phyloP scores from a whole-genome alignment of 2,329 filamentous ascomycete genomes.

The Ilyonectria sp. region DNA sequence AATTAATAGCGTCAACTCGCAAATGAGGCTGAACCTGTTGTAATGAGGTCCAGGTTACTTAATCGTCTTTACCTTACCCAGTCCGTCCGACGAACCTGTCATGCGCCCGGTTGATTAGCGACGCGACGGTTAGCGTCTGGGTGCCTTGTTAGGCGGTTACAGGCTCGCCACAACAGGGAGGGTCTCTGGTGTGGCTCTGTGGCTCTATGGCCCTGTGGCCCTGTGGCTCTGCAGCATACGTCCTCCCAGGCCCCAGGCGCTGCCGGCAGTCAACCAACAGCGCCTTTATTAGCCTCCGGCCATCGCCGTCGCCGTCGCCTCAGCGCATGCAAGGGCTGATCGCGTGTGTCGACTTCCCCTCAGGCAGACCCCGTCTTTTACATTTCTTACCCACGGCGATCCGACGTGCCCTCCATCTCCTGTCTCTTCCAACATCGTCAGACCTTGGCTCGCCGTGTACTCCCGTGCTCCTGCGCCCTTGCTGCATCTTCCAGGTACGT shows the following conservation, averaged over 20 bases:
- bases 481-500: conserved; percentile 23
- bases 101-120: conserved; percentile 37
- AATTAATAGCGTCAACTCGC: not conserved
- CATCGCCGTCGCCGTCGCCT: conserved; percentile 27
- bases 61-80: not conserved
- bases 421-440: not conserved
- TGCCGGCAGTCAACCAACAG: not conserved
- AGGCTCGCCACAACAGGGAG: not conserved
- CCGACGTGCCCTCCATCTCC: not conserved
- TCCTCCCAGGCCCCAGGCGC: conserved; percentile 8
- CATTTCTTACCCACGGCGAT: not conserved
- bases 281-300: conserved; percentile 10
- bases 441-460: not conserved
- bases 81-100: not conserved
- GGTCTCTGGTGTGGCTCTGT: not conserved
- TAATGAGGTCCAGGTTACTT: not conserved
- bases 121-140: conserved; percentile 27
- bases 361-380: conserved; percentile 26
- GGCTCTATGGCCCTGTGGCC: conserved; percentile 9
- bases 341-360: conserved; percentile 32
- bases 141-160: conserved; percentile 12
- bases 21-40: conserved; percentile 11
- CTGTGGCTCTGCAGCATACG: not conserved
- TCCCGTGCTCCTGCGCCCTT: not conserved
- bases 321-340: conserved; percentile 34